These are phyloP conservation scores for Phytopythium litorale DNA, from an alignment of 352 stramenopile species.

Conservation along the genomic window DNA sequence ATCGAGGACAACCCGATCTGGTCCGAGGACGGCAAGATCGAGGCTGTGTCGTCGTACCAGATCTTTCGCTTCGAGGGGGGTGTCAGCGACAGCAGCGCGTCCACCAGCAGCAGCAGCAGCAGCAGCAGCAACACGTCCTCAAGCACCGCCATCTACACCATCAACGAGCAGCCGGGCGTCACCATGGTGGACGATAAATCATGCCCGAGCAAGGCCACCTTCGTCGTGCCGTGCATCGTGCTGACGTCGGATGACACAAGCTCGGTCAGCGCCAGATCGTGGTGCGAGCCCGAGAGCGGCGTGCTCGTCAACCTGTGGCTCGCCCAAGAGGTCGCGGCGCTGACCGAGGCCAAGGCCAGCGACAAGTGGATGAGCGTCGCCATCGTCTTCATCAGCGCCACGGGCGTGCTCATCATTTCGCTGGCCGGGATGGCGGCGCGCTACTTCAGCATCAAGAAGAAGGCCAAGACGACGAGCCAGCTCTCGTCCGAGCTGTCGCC, in stretches of 20 bases:
- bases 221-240: slow-evolving; percentile 14
- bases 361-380: slow-evolving; percentile 1
- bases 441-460: not conserved
- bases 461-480: not conserved
- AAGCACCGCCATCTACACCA: slow-evolving; percentile 4
- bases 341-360: not conserved
- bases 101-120: not conserved
- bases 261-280: not conserved
- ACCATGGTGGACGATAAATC: not conserved
- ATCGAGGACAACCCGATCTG: slow-evolving; percentile 3
- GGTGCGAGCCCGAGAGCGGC: slow-evolving; percentile 1
- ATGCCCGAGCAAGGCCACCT: slow-evolving; percentile 11
- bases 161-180: slow-evolving; percentile 10
- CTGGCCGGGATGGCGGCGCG: not conserved
- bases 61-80: slow-evolving; percentile 1
- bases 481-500: not conserved
- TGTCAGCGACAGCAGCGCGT: not conserved
- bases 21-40: slow-evolving; percentile 7
- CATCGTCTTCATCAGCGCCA: slow-evolving; percentile 7
- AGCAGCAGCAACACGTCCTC: not conserved
- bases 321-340: slow-evolving; percentile 1
- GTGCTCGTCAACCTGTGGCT: slow-evolving; percentile 14
- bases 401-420: not conserved
- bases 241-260: not conserved
- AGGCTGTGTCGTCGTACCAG: not conserved